Conservation (phyloP, 768 basidiomycete species). For the Boletus edulis region DNA sequence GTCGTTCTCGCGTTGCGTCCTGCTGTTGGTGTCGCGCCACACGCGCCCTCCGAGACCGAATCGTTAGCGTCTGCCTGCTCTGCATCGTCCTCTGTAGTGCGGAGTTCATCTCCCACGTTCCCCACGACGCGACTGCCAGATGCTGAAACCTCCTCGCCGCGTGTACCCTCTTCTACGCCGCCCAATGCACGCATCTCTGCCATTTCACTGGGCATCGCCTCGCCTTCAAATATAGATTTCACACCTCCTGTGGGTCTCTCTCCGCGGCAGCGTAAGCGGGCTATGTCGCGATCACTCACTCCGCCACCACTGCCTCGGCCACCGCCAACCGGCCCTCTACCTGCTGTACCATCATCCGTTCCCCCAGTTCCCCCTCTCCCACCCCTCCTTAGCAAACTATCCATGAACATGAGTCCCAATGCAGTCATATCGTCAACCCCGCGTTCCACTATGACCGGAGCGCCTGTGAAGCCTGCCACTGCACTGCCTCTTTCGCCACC, state of each 20-base stretch:
- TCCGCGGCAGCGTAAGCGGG: slow-evolving; percentile 21
- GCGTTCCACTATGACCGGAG: slow-evolving; percentile 3
- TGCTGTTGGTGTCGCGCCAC: slow-evolving; percentile 19
- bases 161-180: background rate
- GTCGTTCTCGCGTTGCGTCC: slow-evolving; percentile 10
- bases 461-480: slow-evolving; percentile 2
- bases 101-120: slow-evolving; percentile 1
- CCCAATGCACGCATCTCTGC: slow-evolving; percentile 4
- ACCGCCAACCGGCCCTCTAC: slow-evolving; percentile 29
- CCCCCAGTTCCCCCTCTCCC: slow-evolving; percentile 31
- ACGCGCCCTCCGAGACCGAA: slow-evolving; percentile 24
- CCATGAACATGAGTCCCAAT: slow-evolving; percentile 8
- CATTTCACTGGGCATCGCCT: slow-evolving; percentile 1
- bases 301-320: slow-evolving; percentile 27
- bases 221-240: slow-evolving; percentile 21
- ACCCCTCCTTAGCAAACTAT: slow-evolving; percentile 15
- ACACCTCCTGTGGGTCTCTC: slow-evolving; percentile 2
- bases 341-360: slow-evolving; percentile 23
- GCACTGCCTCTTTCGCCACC: slow-evolving; percentile 26
- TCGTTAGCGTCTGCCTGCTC: slow-evolving; percentile 5
- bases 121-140: background rate
- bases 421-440: slow-evolving; percentile 6
- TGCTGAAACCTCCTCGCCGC: background rate
- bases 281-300: slow-evolving; percentile 24
- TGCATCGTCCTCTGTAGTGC: slow-evolving; percentile 5